Percentiles rank a stretch among this genome's conserved stretches.
These are phyloP conservation scores for Berberis vulgaris DNA, from an alignment of 164 flowering plant species.

Conservation along the genomic window DNA sequence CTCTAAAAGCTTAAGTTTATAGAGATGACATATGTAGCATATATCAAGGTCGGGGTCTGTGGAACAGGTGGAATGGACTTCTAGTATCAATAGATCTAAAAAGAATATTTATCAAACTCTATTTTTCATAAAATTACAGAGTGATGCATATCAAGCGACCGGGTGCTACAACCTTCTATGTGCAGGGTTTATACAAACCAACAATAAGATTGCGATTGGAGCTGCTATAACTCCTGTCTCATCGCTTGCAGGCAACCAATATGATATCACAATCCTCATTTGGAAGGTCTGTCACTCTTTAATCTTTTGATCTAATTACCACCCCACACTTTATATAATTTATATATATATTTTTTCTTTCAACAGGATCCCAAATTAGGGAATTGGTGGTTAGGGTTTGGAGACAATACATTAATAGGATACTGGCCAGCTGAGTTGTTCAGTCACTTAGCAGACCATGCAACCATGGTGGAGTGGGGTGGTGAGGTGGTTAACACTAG, in stretches of 20 bases:
- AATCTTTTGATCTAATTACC: not conserved
- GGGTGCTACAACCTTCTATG: constrained; percentile 98
- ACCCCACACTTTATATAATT: not conserved
- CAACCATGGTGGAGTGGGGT: constrained; percentile 82
- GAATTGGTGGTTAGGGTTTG: constrained; percentile 76
- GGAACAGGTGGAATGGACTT: no score
- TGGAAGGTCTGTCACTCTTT: constrained; percentile 64
- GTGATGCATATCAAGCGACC: constrained; percentile 82
- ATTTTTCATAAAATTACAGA: constrained; percentile 31
- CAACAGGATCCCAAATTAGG: constrained; percentile 69
- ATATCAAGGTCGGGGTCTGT: no score
- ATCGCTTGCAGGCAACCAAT: constrained; percentile 65
- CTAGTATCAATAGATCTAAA: not conserved
- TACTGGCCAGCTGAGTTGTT: constrained; percentile 77
- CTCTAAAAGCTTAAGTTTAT: no score
- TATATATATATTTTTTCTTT: not conserved
- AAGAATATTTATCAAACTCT: not conserved
- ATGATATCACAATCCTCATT: constrained; percentile 70
- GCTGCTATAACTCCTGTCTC: constrained; percentile 97
- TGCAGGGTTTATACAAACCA: constrained; percentile 90
- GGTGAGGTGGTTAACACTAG: constrained; percentile 70
- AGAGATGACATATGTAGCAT: no score
- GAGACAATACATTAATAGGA: constrained; percentile 53
- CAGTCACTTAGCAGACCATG: constrained; percentile 58
- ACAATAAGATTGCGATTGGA: constrained; percentile 75